Base-by-base conservation (phyloP, 2,329 filamentous ascomycete species). In the Triangularia verruculosa region DNA sequence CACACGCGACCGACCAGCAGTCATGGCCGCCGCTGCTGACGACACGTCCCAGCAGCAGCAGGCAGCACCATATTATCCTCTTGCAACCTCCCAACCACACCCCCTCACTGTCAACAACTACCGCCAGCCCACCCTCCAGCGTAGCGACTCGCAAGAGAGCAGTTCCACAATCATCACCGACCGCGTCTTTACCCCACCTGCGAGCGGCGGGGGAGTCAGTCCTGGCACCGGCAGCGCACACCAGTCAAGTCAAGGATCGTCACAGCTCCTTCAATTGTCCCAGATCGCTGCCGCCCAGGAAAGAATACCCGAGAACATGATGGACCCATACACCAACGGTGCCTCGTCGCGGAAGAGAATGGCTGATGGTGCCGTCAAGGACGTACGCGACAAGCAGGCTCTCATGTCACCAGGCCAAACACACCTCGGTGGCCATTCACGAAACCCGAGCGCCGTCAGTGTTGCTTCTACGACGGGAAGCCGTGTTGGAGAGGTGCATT, bases 401-500 rank as follows among this genome's bases (percentile, higher is more conserved):
- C 77, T 74, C 56, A 87, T 82, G 62, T 82, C 80, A 22, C 73
- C 78, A 39, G 78, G 82, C 62, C 82, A 80, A 22, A 72, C 78
- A 32, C 78, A 78, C 24, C 76, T 69, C 64, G 64, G 79, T 70
- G 83, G 83, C 28, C 90, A 92, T 74, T 89, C 89, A 27, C 84
- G 91, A 71, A 92, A 87, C 66, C 86, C 86, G 55, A 94, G 91
- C 74, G 82, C 87, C 62, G 80, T 91, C 64, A 87, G 85, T 74
- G 77, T 81, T 67, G 78, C 80, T 43, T 87, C 85, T 1, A 87
- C 86, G 8, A 82, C 84, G 56, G 83, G 86, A 57, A 91, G 85
- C 71, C 89, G 87, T 69, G 91, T 94, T 70, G 89, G 90, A 75
- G 91, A 96, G 83, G 90, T 95, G 82, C 70, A 81, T 81, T 59